Evolutionary conservation across 352 stramenopile species (phyloP).

Genomic region (Pythium sp.): DNA sequence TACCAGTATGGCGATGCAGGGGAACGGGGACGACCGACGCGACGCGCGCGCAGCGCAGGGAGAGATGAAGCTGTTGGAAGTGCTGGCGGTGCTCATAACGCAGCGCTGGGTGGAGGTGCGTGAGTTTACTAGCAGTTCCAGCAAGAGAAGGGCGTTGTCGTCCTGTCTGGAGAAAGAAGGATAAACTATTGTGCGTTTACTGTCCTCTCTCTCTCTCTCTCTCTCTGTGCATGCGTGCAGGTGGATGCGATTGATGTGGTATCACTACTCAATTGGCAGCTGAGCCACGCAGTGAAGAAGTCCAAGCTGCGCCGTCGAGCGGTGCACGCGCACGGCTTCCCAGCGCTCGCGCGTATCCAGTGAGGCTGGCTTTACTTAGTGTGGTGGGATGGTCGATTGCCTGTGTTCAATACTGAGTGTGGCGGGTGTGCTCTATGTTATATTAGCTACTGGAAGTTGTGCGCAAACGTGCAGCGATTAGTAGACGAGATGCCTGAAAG

Average conservation of each 20-base stretch:
- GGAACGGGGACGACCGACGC: background rate
- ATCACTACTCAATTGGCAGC: conserved; percentile 20
- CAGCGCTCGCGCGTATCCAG: conserved; percentile 23
- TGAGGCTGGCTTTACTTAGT: conserved; percentile 12
- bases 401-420: background rate
- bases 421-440: background rate
- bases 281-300: conserved; percentile 19
- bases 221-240: conserved; percentile 16
- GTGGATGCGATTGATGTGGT: conserved; percentile 33
- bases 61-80: conserved; percentile 1
- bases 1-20: background rate
- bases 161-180: background rate
- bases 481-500: conserved; percentile 17
- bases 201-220: background rate
- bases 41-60: background rate
- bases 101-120: conserved; percentile 43
- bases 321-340: conserved; percentile 27
- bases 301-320: conserved; percentile 31
- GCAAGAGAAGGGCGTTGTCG: background rate
- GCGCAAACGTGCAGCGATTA: conserved; percentile 28
- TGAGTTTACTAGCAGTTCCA: no score
- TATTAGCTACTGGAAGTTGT: conserved; percentile 39
- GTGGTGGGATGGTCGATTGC: background rate
- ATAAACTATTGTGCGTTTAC: background rate
- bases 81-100: conserved; percentile 35